These are phyloP conservation scores for Diaporthe sp. DNA, from an alignment of 2,329 filamentous ascomycete genomes.

Conservation along the genomic window DNA sequence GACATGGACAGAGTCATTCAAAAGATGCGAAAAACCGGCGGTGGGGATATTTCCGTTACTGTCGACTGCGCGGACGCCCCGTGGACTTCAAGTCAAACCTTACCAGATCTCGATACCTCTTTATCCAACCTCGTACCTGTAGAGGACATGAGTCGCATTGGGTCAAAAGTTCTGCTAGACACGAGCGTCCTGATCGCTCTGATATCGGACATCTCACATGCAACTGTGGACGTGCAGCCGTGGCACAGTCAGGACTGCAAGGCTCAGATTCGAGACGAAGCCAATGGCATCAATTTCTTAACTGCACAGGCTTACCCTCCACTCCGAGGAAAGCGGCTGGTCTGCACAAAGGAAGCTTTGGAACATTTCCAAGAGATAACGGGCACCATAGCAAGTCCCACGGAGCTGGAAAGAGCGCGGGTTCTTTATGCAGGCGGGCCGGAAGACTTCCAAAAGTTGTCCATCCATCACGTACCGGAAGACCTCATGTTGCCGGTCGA, in stretches of 20 bases:
- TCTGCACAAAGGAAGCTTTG: slow-evolving; percentile 76
- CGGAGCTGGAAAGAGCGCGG: slow-evolving; percentile 70
- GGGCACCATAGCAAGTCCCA: slow-evolving; percentile 70
- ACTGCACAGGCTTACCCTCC: slow-evolving; percentile 71
- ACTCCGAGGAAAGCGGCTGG: slow-evolving; percentile 66
- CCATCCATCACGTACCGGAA: slow-evolving; percentile 28
- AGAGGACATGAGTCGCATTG: slow-evolving; percentile 43
- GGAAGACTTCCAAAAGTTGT: slow-evolving; percentile 29
- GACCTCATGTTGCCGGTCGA: slow-evolving; percentile 36
- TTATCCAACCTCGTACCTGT: slow-evolving; percentile 42
- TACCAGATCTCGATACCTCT: slow-evolving; percentile 41
- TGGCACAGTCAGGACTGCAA: slow-evolving; percentile 69
- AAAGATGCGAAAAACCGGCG: slow-evolving; percentile 43
- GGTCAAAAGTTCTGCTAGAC: slow-evolving; percentile 68
- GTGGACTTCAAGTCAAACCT: slow-evolving; percentile 41
- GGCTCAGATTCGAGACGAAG: slow-evolving; percentile 74
- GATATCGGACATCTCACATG: slow-evolving; percentile 79
- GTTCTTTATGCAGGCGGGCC: slow-evolving; percentile 61
- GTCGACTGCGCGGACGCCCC: slow-evolving; percentile 46
- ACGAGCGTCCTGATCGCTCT: slow-evolving; percentile 80
- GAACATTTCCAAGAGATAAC: slow-evolving; percentile 77
- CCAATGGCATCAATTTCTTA: slow-evolving; percentile 68
- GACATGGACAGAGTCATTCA: slow-evolving; percentile 45
- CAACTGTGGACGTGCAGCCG: slow-evolving; percentile 49
- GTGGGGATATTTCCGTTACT: slow-evolving; percentile 41